Evolutionary conservation across 345 rosid species (phyloP), one percentile per base, ranked within the genome.

Genomic region (Bruguiera gymnorhiza): DNA sequence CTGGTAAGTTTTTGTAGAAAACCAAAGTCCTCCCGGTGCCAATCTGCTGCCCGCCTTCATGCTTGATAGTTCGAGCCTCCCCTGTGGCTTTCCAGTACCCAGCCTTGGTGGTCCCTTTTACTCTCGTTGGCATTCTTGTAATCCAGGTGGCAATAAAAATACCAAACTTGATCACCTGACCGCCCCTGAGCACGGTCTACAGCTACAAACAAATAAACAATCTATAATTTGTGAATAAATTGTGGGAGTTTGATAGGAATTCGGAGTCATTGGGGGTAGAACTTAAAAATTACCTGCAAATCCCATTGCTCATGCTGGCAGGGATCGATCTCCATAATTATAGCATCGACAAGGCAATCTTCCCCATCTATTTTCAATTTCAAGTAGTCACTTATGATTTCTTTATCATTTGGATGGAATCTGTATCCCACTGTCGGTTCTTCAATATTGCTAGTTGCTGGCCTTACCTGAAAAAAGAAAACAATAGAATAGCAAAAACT

Each of bases 51-150:
- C n/a, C 21, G 23, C 61, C 27, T 21, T 30, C 60, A n/a, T 53
- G 72, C 53, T 62, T 68, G 65, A 84, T 69, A 6, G n/a, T 1
- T 2, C 86, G 82, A 57, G 62, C 60, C 9, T 23, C 65, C 20
- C 89, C 89, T 0, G 85, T 80, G 26, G 73, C 16, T 77, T 81
- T 84, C 88, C 88, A 86, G 16, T 6, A 73, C 8, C 90, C 88
- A n/a, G 21, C 13, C 27, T 2, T 34, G 2, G 86, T 81, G 1
- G 53, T 74, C 66, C 3, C 63, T 67, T 6, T 51, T 65, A 50
- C 80, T 69, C 24, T 79, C 69, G 20, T 74, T 77, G 27, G 3
- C 6, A 2, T 52, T 19, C 6, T 63, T 70, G 29, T 31, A 52
- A 36, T 63, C 74, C 10, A 19, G 75, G 0, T 31, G 73, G 10